Percentiles rank a stretch among this genome's conserved stretches.
phyloP scores from a whole-genome alignment of 2,329 filamentous ascomycete species.

The Ceratocystis eucalypticola region DNA sequence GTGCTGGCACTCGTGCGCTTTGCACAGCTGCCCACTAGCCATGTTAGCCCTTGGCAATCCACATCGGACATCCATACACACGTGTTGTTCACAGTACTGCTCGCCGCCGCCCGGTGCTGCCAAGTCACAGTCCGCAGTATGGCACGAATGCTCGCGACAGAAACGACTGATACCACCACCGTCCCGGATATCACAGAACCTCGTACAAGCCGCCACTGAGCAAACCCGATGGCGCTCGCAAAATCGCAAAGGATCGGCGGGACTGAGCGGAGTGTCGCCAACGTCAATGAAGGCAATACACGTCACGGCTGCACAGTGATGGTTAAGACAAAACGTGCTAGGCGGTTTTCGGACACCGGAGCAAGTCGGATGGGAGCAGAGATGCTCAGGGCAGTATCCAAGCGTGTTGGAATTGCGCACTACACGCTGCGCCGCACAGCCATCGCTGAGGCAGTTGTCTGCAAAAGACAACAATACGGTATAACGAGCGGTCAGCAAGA shows the following conservation, averaged over 20 bases:
- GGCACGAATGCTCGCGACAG: constrained; percentile 21
- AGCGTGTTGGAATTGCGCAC: background rate
- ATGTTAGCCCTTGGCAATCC: background rate
- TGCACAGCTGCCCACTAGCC: constrained; percentile 9
- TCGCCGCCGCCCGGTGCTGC: constrained; percentile 2
- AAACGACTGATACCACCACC: constrained; percentile 5
- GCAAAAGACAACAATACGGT: background rate
- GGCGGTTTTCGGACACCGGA: background rate
- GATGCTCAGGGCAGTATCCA: constrained; percentile 22
- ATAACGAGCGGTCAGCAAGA: background rate
- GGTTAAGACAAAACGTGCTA: constrained; percentile 19
- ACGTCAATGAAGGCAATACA: constrained; percentile 20
- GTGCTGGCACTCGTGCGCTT: constrained; percentile 13
- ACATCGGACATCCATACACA: constrained; percentile 15
- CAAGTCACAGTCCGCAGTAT: constrained; percentile 19
- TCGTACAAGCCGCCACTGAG: constrained; percentile 17
- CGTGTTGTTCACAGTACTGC: constrained; percentile 16
- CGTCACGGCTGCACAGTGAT: constrained; percentile 21
- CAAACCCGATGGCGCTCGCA: constrained; percentile 23
- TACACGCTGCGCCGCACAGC: constrained; percentile 18
- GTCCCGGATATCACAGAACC: constrained; percentile 19
- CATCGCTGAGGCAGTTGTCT: constrained; percentile 22
- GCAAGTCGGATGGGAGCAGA: constrained; percentile 22
- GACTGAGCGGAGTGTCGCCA: constrained; percentile 16
- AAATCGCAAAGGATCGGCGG: constrained; percentile 20